Base-by-base conservation (phyloP, 306 rosid genomes). In the Cucumis sativus region DNA sequence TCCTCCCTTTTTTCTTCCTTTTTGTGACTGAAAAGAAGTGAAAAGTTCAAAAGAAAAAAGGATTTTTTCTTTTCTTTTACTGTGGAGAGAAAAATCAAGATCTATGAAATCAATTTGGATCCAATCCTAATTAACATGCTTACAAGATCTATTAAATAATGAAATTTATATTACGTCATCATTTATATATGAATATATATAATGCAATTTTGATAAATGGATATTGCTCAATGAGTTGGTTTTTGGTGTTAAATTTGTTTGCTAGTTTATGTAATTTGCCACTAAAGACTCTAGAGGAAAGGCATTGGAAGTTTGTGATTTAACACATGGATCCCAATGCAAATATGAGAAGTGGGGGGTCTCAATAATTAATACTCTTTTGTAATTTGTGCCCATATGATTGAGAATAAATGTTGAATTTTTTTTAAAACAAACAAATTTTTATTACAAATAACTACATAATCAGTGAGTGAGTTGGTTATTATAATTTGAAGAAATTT, bases 321-420 rank as follows among this genome's bases (percentile, higher is more conserved):
- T 10, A 73, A 73, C 77, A 73, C 77, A 52, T 73, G 77, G 77
- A 73, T 73, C 59, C 77, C 77, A 73, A 73, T 73, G 77, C 30
- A 52, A 16, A 2, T 7, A 28, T 69, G 39, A 43, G 57, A 45
- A 69, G 75, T 69, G 75, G 75, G 75, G 75, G 37, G 75, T 43
- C 75, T 45, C 56, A 43, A 43, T 69, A 43, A 69, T 69, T 72
- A 9, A 52, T 73, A 73, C 47, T 28, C 77, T 52, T 73, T 49
- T 71, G 23, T 49, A 3, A 71, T 23, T 71, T 47, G 21, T 71
- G 76, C 76, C 59, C 60, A 47, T 71, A 71, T 71, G 40, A 85
- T 82, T 84, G 81, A 83, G 81, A 66, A 80, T 85, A 87, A 76
- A 84, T 87, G 57, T 21, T 68, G n/a, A 43, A 2, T 41, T 40